Conservation (phyloP, 2,329 filamentous ascomycete species). For the Ophiostoma sp. region DNA sequence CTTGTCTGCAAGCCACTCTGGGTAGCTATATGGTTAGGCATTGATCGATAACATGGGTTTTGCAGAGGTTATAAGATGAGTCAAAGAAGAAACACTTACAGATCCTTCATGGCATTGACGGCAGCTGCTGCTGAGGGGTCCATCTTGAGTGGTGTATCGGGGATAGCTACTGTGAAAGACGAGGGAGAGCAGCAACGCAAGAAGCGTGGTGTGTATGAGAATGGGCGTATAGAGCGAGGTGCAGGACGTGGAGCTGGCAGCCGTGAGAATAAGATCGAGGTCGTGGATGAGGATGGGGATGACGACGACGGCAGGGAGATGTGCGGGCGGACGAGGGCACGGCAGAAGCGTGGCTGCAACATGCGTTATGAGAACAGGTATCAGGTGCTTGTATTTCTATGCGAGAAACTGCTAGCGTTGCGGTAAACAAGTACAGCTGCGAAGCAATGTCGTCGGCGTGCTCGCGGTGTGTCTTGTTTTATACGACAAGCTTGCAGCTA, state of each 20-base stretch:
- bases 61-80: neutral
- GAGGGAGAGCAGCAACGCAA: neutral
- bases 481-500: neutral
- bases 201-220: neutral
- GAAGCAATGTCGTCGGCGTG: no score
- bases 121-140: neutral
- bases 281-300: neutral
- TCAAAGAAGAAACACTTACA: conserved; percentile 3
- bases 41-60: no score
- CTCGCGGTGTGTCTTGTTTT: neutral
- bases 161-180: neutral
- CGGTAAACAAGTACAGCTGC: no score
- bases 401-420: no score
- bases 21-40: conserved; percentile 59
- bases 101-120: conserved; percentile 1
- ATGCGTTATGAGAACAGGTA: neutral
- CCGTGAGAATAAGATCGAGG: conserved; percentile 4
- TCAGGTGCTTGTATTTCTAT: neutral
- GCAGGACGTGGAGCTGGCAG: neutral
- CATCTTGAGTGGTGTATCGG: neutral
- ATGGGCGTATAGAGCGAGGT: neutral
- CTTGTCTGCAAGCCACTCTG: conserved; percentile 79
- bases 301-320: neutral
- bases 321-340: conserved; percentile 1
- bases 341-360: conserved; percentile 3